Conservation (phyloP, 2,329 filamentous ascomycete species). For the Epichloe sp. region DNA sequence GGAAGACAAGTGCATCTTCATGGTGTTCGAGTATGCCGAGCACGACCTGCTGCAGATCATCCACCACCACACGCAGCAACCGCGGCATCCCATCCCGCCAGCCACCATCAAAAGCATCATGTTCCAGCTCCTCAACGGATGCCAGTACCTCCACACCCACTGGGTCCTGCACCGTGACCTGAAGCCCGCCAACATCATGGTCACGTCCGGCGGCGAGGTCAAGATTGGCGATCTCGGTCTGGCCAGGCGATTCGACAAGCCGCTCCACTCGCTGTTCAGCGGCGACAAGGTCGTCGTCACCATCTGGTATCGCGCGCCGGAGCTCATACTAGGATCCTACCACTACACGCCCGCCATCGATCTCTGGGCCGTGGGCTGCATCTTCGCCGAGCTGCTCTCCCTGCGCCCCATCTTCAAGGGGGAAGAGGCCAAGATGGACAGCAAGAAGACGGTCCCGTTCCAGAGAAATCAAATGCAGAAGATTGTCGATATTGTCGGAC, state of each 20-base stretch:
- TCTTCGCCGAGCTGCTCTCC: slow-evolving; percentile 87
- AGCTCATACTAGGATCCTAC: slow-evolving; percentile 79
- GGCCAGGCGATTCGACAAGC: slow-evolving; percentile 86
- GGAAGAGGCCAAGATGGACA: slow-evolving; percentile 99
- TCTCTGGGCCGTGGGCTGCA: slow-evolving; percentile 95
- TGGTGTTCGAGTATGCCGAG: slow-evolving; percentile 98
- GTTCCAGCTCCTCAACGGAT: slow-evolving; percentile 88
- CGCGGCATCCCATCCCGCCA: slow-evolving; percentile 77
- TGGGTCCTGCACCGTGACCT: slow-evolving; percentile 96
- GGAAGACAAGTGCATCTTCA: slow-evolving; percentile 98
- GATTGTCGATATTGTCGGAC: slow-evolving; percentile 90
- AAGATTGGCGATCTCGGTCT: slow-evolving; percentile 92
- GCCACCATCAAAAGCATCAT: slow-evolving; percentile 85
- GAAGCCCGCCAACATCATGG: slow-evolving; percentile 98
- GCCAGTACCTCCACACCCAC: slow-evolving; percentile 88
- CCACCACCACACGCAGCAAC: slow-evolving; percentile 87
- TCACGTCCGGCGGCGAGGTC: slow-evolving; percentile 78
- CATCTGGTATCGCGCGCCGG: slow-evolving; percentile 96
- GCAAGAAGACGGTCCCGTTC: slow-evolving; percentile 93
- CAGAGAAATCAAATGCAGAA: slow-evolving; percentile 98
- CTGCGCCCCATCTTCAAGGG: slow-evolving; percentile 95
- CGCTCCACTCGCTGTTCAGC: slow-evolving; percentile 77
- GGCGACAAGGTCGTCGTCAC: slow-evolving; percentile 98
- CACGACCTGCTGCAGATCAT: slow-evolving; percentile 97
- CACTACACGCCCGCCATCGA: slow-evolving; percentile 97